Base-by-base conservation (phyloP, 2,329 filamentous ascomycete genomes). In the Graphilbum ipis-grandicollis region DNA sequence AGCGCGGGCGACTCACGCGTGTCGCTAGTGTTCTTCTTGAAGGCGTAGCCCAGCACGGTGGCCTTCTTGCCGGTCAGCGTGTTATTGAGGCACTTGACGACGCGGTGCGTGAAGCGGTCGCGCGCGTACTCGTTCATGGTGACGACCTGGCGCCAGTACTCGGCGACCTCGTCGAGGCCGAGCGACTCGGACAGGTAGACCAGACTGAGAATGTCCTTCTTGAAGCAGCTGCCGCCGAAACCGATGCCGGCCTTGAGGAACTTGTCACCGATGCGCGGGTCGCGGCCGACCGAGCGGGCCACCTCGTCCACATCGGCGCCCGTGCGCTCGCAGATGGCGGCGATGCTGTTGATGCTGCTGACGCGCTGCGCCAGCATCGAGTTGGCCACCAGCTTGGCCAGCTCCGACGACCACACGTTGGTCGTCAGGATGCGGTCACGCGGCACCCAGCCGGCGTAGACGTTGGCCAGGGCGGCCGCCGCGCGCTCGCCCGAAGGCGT, bases 161-260 rank as follows among this genome's bases (percentile, higher is more conserved):
- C 67, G 25, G 73, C 77, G 0, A 86, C 79, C 47, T 85, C 76
- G 4, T 68, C 65, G 10, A 85, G 60, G 36, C 75, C 69, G 38
- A 84, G 62, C 3, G 68, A 71, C 47, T 82, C 75, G 14, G 80
- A 75, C 22, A 86, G 63, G 55, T 86, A 84, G 15, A 76, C 69
- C 28, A 88, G 59, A 53, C 70, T 79, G 34, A 81, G 62, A 31
- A 85, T 71, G 50, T 88, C 81, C 56, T 88, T 88, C 54, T 78
- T 74, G 63, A 88, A 85, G 56, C 81, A 88, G 42, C 73, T 79
- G 17, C 81, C 81, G 38, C 81, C 80, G 48, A 86, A 88, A 14
- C 81, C 81, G 25, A 84, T 69, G 29, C 75, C 75, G 8, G 80
- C 75, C 55, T 79, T 76, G 30, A 88, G 62, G 56, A 84, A 81